Evolutionary conservation across 176 grass and related monocot genomes (phyloP), one percentile per base, ranked within the genome.

Genomic region (Cymbopogon citratus): DNA sequence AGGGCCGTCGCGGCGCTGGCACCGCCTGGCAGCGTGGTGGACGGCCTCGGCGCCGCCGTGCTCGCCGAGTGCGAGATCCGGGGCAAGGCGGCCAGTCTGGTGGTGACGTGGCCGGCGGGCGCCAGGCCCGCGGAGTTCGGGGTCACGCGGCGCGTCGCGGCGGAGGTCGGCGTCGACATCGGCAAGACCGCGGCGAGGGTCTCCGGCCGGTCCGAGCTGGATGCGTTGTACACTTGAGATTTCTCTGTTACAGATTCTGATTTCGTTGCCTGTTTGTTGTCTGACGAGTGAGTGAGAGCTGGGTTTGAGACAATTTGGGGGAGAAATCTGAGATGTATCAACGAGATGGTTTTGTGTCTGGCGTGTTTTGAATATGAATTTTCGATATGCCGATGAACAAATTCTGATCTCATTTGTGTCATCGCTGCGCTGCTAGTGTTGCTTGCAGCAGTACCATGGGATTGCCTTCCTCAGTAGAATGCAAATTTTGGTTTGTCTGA

Each of bases 21-120:
- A 1, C 95, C 95, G 75, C 90, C 92, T 0, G 95, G 92, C 13
- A 95, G 90, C 80, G 87, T 98, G 76, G 82, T 91, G 85, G 95
- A 98, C 73, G 92, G 95, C 60, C 80, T 95, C 46, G 90, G 90
- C 44, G 95, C 90, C 6, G 88, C 95, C 6, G 82, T 98, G 74
- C 63, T 95, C 61, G 63, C 75, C 18, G 88, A 98, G 76, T 93
- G 95, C 81, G 88, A 93, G 85, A 90, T 95, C 88, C 90, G 86
- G 69, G 88, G 82, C 41, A 85, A 81, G 41, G 91, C 90, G 66
- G 95, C 87, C 66, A 92, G 88, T 63, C 64, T 94, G 92, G 77
- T 98, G 72, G 85, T 91, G 43, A 91, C 92, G 7, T 95, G 95
- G 95, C 95, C 92, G 63, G 84, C 86, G 14, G 87, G 67, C 67